Evolutionary conservation across 257 asterid genomes (phyloP), one percentile per base, ranked within the genome.

Genomic region (Prunella vulgaris): DNA sequence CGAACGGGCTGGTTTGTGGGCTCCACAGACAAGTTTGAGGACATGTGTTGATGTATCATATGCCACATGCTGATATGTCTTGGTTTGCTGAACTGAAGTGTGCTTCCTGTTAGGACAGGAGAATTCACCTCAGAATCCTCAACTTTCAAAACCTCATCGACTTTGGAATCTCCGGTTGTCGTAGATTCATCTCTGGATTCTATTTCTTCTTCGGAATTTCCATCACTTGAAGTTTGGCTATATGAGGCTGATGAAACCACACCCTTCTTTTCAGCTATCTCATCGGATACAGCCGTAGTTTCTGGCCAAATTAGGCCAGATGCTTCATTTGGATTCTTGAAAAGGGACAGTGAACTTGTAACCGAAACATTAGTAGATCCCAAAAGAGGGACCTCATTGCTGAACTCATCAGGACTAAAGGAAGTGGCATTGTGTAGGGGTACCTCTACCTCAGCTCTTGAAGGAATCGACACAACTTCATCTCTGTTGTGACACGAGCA

Each of bases 21-120:
- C 37, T 79, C 86, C 17, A 57, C 57, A 24, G 70, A 52, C 53
- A 72, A 17, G 63, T 66, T 76, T 46, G 82, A 56, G 5, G 84
- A 78, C 90, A 85, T 71, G 3, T 79, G 87, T 72, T 78, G 80
- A 38, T 83, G 90, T 68, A 85, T 85, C 27, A 82, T 65, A 32
- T 80, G 54, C 90, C 90, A 85, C 90, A 85, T 82, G 78, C 87
- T 85, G 54, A 76, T 48, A 76, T 85, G 85, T 71, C 81, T 80
- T 5, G 37, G 75, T 64, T 82, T 74, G 76, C 84, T 80, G 80
- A 82, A 78, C 61, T 60, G 82, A 38, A 74, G 78, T 30, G 44
- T 51, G 21, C 38, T 35, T 10, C 72, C 79, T 28, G 51, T 73
- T 14, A 24, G 59, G 27, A 68, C 17, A 35, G 76, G 72, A 8